Evolutionary conservation across 352 stramenopile genomes (phyloP).

Genomic region (Globisporangium lucens): DNA sequence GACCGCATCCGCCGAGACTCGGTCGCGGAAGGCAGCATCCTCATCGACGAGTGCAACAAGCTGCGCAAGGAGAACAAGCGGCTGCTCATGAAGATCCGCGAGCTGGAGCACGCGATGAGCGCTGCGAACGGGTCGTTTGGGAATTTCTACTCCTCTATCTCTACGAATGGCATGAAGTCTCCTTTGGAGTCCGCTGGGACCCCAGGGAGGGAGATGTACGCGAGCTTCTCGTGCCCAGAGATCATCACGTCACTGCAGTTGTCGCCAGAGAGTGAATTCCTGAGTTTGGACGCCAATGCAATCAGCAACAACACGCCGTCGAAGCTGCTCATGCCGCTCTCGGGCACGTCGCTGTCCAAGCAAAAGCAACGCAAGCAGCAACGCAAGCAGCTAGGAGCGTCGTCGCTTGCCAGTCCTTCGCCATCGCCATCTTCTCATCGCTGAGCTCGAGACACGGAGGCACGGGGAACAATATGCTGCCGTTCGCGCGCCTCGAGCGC

Average conservation of each 20-base stretch:
- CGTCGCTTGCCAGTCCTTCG: neutral
- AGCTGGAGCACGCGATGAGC: conserved; percentile 45
- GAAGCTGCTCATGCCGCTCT: conserved; percentile 27
- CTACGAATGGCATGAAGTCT: conserved; percentile 13
- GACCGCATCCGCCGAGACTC: conserved; percentile 69
- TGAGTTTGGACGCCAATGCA: conserved; percentile 16
- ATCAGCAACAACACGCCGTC: conserved; percentile 9
- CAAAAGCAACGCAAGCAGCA: conserved; percentile 32
- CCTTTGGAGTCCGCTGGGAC: neutral
- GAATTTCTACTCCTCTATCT: neutral
- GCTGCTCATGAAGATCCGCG: conserved; percentile 57
- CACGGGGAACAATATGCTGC: conserved; percentile 27
- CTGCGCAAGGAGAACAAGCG: conserved; percentile 74
- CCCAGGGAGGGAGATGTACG: conserved; percentile 15
- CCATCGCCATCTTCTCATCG: neutral
- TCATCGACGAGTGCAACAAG: conserved; percentile 81
- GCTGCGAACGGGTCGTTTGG: conserved; percentile 8
- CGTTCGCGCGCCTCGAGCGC: conserved; percentile 46
- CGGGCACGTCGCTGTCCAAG: conserved; percentile 24
- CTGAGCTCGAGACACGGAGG: conserved; percentile 13
- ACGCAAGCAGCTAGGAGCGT: conserved; percentile 12
- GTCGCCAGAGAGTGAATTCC: conserved; percentile 20
- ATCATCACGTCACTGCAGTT: conserved; percentile 20
- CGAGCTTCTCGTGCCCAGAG: conserved; percentile 38
- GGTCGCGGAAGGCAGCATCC: conserved; percentile 69